Base-by-base conservation (phyloP, 106 monocot genomes). In the Apostasia shenzhenica region DNA sequence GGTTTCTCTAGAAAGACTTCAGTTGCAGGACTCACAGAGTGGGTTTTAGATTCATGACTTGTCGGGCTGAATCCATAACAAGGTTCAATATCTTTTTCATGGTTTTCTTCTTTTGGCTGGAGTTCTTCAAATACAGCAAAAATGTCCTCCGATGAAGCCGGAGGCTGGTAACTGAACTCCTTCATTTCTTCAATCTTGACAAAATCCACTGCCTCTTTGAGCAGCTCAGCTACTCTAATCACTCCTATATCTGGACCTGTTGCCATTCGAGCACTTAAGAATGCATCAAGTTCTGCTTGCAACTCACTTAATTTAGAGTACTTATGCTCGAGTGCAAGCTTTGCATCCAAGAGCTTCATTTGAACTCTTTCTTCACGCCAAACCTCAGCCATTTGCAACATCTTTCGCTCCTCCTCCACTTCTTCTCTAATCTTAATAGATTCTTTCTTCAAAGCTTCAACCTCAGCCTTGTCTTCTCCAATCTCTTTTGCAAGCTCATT, bases 301-400 rank as follows among this genome's bases (percentile, higher is more conserved):
- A 97, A 76, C 41, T 85, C 84, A 57, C 72, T 75, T 10, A 99
- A 54, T 71, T 81, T 74, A 41, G 79, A 58, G 47, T 85, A 81
- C 73, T 93, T 99, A 51, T 83, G 87, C 70, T 99, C 97, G 40
- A 99, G 83, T 41, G 85, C 80, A 45, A 99, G 58, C 66, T 92
- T 99, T 39, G 97, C 92, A 72, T 92, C 97, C 11, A 99, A 64
- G n/a, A 99, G 80, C 79, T 99, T 92, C 97, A 99, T 99, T 83
- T 99, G 97, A 48, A 99, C 97, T 54, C 92, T 83, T 62, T 99
- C 92, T 55, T 99, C 97, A 50, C 97, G 86, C 97, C 97, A 97
- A 14, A 92, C 92, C 76, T 97, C 97, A 14, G 97, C 92, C 89
- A 97, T 92, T 77, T 97, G 97, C 67, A 97, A 68, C 92, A 97